These are phyloP conservation scores for Candida tropicalis DNA, from an alignment of 1,139 yeast genomes.

Conservation along the genomic window DNA sequence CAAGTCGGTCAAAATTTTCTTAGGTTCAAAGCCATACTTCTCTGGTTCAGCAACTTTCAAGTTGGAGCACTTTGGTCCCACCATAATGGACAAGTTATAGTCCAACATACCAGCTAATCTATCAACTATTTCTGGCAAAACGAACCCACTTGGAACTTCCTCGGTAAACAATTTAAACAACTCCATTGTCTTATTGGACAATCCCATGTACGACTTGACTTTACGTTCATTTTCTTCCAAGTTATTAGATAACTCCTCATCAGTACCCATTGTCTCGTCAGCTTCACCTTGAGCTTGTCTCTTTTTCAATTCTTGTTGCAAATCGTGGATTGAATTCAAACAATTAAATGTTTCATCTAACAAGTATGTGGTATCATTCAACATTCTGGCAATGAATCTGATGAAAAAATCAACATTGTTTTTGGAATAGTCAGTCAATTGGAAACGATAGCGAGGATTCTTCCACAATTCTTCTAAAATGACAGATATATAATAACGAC, in stretches of 20 bases:
- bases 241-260: slow-evolving; percentile 61
- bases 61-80: slow-evolving; percentile 92
- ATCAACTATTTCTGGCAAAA: slow-evolving; percentile 87
- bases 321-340: slow-evolving; percentile 72
- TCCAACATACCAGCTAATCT: slow-evolving; percentile 94
- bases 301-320: slow-evolving; percentile 60
- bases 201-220: slow-evolving; percentile 80
- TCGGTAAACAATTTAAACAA: slow-evolving; percentile 80
- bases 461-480: slow-evolving; percentile 86
- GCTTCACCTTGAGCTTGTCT: slow-evolving; percentile 22
- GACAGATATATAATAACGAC: slow-evolving; percentile 82
- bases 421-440: slow-evolving; percentile 67
- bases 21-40: slow-evolving; percentile 82
- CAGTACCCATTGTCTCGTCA: slow-evolving; percentile 52
- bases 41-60: slow-evolving; percentile 85
- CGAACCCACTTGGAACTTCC: slow-evolving; percentile 86
- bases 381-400: slow-evolving; percentile 88
- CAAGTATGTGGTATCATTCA: slow-evolving; percentile 90
- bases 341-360: slow-evolving; percentile 89
- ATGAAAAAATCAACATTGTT: slow-evolving; percentile 80
- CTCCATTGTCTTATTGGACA: slow-evolving; percentile 81
- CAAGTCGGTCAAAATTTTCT: slow-evolving; percentile 64
- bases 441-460: slow-evolving; percentile 64
- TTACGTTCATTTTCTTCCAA: slow-evolving; percentile 68
- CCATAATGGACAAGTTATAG: slow-evolving; percentile 85